Conservation (phyloP, 305 asterid species). For the Fraxinus xanthoxyloides region DNA sequence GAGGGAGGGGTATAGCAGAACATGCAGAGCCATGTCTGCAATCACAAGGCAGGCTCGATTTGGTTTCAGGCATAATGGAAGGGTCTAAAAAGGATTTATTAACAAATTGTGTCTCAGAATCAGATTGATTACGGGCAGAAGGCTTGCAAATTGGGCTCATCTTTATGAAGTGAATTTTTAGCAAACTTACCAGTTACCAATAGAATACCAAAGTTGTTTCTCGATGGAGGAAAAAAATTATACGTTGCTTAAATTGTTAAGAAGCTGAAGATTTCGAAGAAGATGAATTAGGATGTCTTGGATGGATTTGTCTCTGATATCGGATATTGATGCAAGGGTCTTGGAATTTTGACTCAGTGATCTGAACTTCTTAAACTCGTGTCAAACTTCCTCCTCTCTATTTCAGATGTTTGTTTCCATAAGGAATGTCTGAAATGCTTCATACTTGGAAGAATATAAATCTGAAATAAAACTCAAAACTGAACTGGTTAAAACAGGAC, state of each 20-base stretch:
- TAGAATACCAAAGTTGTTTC: not conserved
- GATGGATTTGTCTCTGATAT: not conserved
- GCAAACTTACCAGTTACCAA: not conserved
- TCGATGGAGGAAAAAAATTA: not conserved
- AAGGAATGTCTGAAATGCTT: not conserved
- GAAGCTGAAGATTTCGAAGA: not conserved
- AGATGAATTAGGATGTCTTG: not conserved
- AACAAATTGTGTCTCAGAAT: not conserved
- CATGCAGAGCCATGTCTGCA: not conserved
- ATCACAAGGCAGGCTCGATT: not conserved
- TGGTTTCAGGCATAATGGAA: not conserved
- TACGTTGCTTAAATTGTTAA: not conserved
- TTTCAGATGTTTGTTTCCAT: not conserved
- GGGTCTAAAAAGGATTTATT: not conserved
- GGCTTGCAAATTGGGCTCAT: not conserved
- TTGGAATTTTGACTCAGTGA: not conserved
- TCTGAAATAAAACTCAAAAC: not conserved
- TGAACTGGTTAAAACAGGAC: not conserved
- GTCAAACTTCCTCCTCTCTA: not conserved
- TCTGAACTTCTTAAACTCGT: not conserved
- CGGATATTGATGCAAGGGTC: not conserved
- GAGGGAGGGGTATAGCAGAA: not conserved
- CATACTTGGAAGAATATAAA: not conserved
- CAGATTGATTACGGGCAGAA: not conserved
- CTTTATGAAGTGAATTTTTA: not conserved